phyloP scores from a whole-genome alignment of 2,329 filamentous ascomycete genomes.

The Penicillium olsonii region DNA sequence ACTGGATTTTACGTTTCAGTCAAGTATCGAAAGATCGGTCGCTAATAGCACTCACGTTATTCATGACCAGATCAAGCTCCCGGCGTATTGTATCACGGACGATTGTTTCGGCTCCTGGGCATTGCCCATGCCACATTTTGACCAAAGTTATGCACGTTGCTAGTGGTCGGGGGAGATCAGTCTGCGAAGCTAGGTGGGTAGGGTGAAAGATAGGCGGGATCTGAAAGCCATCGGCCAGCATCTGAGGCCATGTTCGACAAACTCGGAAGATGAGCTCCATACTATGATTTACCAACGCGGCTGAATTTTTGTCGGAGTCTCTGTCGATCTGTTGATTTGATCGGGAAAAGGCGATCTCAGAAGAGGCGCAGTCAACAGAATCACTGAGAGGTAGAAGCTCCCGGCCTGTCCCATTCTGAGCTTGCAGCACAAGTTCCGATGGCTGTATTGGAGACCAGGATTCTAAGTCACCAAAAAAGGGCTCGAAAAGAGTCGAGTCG shows the following conservation, averaged over 20 bases:
- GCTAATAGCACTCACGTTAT: conserved; percentile 28
- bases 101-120: conserved; percentile 29
- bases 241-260: conserved; percentile 42
- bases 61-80: conserved; percentile 35
- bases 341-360: not conserved
- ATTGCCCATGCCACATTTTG: conserved; percentile 42
- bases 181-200: conserved; percentile 18
- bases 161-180: conserved; percentile 29
- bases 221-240: conserved; percentile 40
- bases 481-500: conserved; percentile 1
- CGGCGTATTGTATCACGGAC: conserved; percentile 34
- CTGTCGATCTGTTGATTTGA: not conserved
- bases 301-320: not conserved
- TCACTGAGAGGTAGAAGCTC: not conserved
- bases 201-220: conserved; percentile 41
- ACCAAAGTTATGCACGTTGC: conserved; percentile 39
- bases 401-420: not conserved
- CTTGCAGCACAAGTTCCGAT: not conserved
- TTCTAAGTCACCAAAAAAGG: not conserved
- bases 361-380: not conserved
- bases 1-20: conserved; percentile 6
- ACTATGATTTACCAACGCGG: conserved; percentile 20
- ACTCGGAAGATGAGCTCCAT: conserved; percentile 38
- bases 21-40: not conserved
- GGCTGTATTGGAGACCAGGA: not conserved